Conservation (phyloP, 768 basidiomycete genomes). For the Boletus huronensis region DNA sequence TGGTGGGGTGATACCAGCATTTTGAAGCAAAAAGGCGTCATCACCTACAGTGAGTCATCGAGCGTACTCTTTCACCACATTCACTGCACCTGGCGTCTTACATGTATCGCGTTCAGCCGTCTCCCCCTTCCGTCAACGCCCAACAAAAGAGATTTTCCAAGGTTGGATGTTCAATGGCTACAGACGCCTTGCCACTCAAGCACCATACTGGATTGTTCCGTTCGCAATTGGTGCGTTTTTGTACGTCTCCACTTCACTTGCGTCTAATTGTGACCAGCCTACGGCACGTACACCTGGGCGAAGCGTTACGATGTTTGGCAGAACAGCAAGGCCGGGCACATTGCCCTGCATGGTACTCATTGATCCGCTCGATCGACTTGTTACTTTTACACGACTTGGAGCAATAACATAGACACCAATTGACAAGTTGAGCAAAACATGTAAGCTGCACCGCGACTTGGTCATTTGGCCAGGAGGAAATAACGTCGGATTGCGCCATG, state of each 20-base stretch:
- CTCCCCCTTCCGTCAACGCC: slow-evolving; percentile 79
- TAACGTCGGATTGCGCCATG: slow-evolving; percentile 10
- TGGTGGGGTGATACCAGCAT: slow-evolving; percentile 88
- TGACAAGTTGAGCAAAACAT: neutral
- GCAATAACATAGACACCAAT: slow-evolving; percentile 16
- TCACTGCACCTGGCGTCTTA: neutral
- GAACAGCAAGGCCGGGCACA: slow-evolving; percentile 80
- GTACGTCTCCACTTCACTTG: neutral
- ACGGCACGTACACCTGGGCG: slow-evolving; percentile 77
- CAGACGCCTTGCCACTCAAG: slow-evolving; percentile 67
- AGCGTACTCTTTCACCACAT: neutral
- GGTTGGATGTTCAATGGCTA: slow-evolving; percentile 87
- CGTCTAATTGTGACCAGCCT: slow-evolving; percentile 46
- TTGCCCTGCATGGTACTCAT: slow-evolving; percentile 41
- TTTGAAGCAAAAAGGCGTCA: slow-evolving; percentile 72
- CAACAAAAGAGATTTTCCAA: slow-evolving; percentile 65
- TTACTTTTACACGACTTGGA: slow-evolving; percentile 9
- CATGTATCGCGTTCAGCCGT: slow-evolving; percentile 47
- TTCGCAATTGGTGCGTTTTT: slow-evolving; percentile 65
- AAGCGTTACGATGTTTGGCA: slow-evolving; percentile 61
- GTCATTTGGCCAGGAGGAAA: neutral
- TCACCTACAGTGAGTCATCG: slow-evolving; percentile 69
- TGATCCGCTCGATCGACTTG: slow-evolving; percentile 15
- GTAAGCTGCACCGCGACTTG: neutral
- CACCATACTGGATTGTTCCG: slow-evolving; percentile 77